Conservation (phyloP, 2,329 filamentous ascomycete species). For the Lachnellula cervina region DNA sequence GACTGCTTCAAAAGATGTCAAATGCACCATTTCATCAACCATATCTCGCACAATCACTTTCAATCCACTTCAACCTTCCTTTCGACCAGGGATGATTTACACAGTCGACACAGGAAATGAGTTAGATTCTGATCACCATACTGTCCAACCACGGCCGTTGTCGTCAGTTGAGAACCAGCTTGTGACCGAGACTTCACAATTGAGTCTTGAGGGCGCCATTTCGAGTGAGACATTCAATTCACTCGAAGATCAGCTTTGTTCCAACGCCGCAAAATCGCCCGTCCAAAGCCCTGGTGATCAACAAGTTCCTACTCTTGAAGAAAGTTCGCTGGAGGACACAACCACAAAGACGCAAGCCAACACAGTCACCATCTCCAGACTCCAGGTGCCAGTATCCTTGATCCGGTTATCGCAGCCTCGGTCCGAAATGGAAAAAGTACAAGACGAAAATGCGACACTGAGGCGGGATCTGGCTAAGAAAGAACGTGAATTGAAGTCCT, state of each 20-base stretch:
- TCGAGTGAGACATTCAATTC: not conserved
- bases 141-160: not conserved
- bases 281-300: too few relatives aligned
- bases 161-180: not conserved
- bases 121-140: too few relatives aligned
- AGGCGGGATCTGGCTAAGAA: not conserved
- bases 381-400: not conserved
- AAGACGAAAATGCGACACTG: not conserved
- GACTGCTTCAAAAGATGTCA: not conserved
- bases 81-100: too few relatives aligned
- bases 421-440: not conserved
- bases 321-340: not conserved
- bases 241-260: not conserved
- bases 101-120: too few relatives aligned
- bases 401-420: not conserved
- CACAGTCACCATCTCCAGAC: not conserved
- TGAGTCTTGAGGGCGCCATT: not conserved
- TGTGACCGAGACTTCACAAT: not conserved
- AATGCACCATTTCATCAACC: too few relatives aligned
- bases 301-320: not conserved
- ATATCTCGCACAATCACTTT: too few relatives aligned
- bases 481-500: constrained; percentile 1
- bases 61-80: too few relatives aligned
- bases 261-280: too few relatives aligned
- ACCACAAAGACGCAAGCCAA: not conserved